A percentile compares a stretch with the other conserved stretches of the same genome.
These are phyloP conservation scores for Poa annua DNA, from an alignment of 176 grass and related monocot genomes.

Conservation along the genomic window DNA sequence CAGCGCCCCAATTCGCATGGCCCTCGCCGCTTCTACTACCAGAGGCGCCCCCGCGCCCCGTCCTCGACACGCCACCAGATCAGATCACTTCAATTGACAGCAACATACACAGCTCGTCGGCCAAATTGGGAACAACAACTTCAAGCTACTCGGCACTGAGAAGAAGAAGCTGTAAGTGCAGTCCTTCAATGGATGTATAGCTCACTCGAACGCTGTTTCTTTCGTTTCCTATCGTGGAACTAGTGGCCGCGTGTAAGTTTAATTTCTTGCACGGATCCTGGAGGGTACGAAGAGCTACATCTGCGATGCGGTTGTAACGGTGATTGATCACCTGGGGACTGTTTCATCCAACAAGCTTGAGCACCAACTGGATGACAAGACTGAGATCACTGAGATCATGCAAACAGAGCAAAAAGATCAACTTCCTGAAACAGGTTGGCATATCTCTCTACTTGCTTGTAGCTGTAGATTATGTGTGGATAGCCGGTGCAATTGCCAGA, in stretches of 20 bases:
- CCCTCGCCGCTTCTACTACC: not conserved
- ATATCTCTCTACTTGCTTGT: not conserved
- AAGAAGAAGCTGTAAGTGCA: no score
- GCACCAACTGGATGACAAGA: no score
- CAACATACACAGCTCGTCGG: not conserved
- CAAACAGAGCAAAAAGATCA: conserved; percentile 67
- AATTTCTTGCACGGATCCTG: no score
- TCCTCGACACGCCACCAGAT: conserved; percentile 28
- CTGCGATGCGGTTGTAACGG: no score
- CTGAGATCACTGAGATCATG: no score
- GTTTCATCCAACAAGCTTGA: no score
- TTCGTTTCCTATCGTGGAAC: no score
- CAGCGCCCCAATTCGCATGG: conserved; percentile 48
- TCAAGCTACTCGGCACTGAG: no score
- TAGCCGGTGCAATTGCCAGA: not conserved
- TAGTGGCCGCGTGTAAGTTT: no score
- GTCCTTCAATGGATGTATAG: no score
- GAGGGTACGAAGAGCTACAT: no score
- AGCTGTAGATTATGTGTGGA: not conserved
- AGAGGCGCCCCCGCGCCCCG: conserved; percentile 7
- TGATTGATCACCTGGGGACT: no score
- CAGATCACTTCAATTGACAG: conserved; percentile 30
- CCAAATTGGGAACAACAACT: conserved; percentile 23
- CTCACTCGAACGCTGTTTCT: conserved; percentile 51
- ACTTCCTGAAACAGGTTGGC: conserved; percentile 73